Evolutionary conservation across 2,329 filamentous ascomycete species (phyloP).

Genomic region (Phyllosticta citrichinensis): DNA sequence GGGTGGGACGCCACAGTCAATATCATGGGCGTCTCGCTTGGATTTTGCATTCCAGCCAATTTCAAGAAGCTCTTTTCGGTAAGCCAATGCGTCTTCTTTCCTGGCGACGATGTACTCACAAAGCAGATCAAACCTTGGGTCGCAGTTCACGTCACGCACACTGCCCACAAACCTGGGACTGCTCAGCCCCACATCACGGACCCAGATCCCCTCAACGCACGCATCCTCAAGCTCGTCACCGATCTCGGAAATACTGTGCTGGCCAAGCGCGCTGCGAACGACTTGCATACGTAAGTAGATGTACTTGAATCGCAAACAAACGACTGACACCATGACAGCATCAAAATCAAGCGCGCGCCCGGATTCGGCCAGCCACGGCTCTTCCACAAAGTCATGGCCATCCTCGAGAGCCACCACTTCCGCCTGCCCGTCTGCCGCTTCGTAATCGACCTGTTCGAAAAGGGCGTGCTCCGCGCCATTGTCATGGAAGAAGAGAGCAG

Average conservation of each 20-base stretch:
- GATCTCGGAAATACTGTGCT: constrained; percentile 91
- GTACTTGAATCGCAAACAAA: neutral
- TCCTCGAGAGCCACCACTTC: constrained; percentile 85
- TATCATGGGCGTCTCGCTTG: constrained; percentile 69
- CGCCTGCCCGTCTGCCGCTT: constrained; percentile 77
- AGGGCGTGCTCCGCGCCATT: constrained; percentile 72
- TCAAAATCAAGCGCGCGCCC: constrained; percentile 64
- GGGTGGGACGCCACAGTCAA: constrained; percentile 92
- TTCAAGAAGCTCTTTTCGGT: constrained; percentile 71
- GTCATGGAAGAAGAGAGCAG: constrained; percentile 62
- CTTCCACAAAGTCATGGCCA: constrained; percentile 74
- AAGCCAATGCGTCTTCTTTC: neutral
- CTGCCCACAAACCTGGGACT: neutral
- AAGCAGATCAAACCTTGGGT: constrained; percentile 30
- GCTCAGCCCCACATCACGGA: constrained; percentile 37
- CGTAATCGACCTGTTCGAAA: constrained; percentile 90
- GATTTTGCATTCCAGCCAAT: constrained; percentile 75
- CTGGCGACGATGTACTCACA: neutral
- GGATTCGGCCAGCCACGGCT: constrained; percentile 67
- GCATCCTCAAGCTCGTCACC: constrained; percentile 73
- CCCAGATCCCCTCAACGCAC: constrained; percentile 53
- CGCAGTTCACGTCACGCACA: constrained; percentile 13
- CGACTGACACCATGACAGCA: constrained; percentile 32
- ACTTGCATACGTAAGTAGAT: constrained; percentile 52
- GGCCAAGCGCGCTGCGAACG: constrained; percentile 74